phyloP scores from a whole-genome alignment of 192 early-diverging fungal genomes.

The Lobosporangium transversale region DNA sequence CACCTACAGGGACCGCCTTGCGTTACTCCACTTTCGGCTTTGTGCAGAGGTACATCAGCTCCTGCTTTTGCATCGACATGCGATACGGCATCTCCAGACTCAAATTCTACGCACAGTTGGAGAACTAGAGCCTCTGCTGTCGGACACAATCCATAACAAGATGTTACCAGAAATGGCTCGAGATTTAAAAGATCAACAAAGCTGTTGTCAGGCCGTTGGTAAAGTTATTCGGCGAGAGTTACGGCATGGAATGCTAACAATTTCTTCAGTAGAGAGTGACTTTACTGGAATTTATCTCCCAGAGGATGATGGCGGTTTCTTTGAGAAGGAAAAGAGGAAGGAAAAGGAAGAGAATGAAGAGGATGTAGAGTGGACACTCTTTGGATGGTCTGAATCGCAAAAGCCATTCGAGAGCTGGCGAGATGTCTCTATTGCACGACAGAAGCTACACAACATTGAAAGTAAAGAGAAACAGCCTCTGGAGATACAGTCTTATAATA shows the following conservation, averaged over 20 bases:
- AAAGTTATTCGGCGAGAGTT: neutral
- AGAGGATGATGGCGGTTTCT: neutral
- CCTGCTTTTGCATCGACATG: neutral
- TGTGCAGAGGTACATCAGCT: neutral
- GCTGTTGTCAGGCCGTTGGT: conserved; percentile 1
- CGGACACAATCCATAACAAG: neutral
- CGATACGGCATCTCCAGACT: neutral
- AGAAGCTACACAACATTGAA: neutral
- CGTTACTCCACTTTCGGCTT: neutral
- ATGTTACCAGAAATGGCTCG: neutral
- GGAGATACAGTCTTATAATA: too few relatives aligned
- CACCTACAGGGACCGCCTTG: conserved; percentile 7
- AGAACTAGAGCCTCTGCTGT: neutral
- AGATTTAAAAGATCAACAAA: neutral
- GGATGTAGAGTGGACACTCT: conserved; percentile 10
- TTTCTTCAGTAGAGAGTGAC: neutral
- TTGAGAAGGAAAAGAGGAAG: neutral
- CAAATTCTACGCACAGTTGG: neutral
- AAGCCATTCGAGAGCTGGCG: conserved; percentile 9
- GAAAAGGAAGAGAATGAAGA: conserved; percentile 8
- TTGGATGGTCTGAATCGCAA: conserved; percentile 5
- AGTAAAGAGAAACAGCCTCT: neutral
- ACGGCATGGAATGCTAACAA: neutral
- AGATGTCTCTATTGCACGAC: neutral
- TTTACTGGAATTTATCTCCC: neutral